phyloP scores from a whole-genome alignment of 106 monocot species.

The Alisma plantagoaquatica region DNA sequence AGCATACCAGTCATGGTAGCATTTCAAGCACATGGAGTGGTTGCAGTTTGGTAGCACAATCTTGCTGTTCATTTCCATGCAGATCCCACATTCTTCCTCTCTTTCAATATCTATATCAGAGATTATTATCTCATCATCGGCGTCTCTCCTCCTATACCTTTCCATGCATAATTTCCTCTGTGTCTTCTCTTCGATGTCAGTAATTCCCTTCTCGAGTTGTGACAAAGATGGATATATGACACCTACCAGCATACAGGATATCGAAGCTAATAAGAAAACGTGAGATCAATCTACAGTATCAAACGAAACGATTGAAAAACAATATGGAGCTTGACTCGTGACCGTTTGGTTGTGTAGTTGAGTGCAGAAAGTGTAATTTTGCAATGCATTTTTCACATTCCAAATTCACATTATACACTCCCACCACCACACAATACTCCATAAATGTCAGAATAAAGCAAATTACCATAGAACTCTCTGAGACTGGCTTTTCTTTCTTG shows the following conservation, averaged over 20 bases:
- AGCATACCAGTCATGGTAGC: conserved; percentile 27
- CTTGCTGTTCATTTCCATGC: conserved; percentile 32
- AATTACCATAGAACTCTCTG: conserved; percentile 24
- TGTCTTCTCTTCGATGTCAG: conserved; percentile 25
- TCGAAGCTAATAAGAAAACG: conserved; percentile 1
- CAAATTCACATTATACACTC: too few species aligned
- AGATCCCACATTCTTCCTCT: conserved; percentile 33
- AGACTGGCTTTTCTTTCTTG: conserved; percentile 33
- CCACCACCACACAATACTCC: too few species aligned
- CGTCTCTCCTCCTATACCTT: conserved; percentile 23
- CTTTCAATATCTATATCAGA: conserved; percentile 21
- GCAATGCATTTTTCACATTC: too few species aligned
- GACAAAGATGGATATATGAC: conserved; percentile 25
- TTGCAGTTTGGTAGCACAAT: conserved; percentile 26
- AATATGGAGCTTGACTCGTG: too few species aligned
- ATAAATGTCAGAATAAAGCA: neutral
- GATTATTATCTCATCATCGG: conserved; percentile 11
- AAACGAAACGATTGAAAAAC: too few species aligned
- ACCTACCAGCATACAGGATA: conserved; percentile 4
- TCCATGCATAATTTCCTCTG: conserved; percentile 22
- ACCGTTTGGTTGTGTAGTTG: too few species aligned
- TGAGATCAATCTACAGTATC: too few species aligned
- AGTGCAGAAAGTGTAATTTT: too few species aligned
- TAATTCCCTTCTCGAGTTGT: conserved; percentile 29
- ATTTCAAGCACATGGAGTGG: conserved; percentile 28